Evolutionary conservation across 2,329 filamentous ascomycete genomes (phyloP).

Genomic region (Cercospora zeina): DNA sequence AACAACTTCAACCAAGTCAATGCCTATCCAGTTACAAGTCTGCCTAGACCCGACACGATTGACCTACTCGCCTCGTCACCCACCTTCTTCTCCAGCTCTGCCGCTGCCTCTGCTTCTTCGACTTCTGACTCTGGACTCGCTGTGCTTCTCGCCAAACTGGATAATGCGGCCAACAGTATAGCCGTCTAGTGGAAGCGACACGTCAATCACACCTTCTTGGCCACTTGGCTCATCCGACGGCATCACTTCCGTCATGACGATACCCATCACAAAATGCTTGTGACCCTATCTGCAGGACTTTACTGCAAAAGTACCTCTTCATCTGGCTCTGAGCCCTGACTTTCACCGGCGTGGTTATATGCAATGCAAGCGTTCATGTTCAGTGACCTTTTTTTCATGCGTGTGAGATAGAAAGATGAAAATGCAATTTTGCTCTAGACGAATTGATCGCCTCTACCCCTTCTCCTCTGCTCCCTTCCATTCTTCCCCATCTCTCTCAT

Average conservation of each 20-base stretch:
- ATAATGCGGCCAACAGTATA: constrained; percentile 32
- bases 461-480: background rate
- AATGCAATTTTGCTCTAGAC: background rate
- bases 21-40: constrained; percentile 38
- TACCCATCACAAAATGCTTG: constrained; percentile 20
- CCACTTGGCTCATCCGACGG: constrained; percentile 6
- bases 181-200: background rate
- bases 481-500: background rate
- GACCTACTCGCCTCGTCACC: constrained; percentile 32
- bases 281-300: background rate
- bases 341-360: background rate
- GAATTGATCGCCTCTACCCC: background rate
- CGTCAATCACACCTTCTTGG: background rate
- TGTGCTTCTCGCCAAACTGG: constrained; percentile 38
- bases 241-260: constrained; percentile 13
- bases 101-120: constrained; percentile 18
- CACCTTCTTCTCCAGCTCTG: constrained; percentile 23
- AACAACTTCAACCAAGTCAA: constrained; percentile 41
- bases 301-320: constrained; percentile 2
- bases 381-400: background rate
- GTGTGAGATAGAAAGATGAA: constrained; percentile 7
- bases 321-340: background rate
- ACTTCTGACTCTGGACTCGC: constrained; percentile 29
- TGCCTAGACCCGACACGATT: constrained; percentile 35
- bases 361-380: constrained; percentile 9